Evolutionary conservation across 2,329 filamentous ascomycete genomes (phyloP).

Genomic region (Leptographium lundbergii): DNA sequence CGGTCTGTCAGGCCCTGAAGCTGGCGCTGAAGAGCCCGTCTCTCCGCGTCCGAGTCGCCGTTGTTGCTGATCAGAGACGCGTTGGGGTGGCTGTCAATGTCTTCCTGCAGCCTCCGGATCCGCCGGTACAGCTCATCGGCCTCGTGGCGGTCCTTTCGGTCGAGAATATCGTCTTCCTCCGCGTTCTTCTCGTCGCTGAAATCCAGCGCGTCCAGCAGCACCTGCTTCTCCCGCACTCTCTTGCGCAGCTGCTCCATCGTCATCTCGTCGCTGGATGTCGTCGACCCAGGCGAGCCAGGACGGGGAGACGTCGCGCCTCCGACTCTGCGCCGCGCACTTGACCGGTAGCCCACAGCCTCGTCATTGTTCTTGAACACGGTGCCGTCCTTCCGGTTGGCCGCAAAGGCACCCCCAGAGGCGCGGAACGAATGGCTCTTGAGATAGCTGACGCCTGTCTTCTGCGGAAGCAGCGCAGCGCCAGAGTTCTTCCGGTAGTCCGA

Average conservation of each 20-base stretch:
- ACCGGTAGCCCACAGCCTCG: slow-evolving; percentile 82
- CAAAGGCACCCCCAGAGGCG: slow-evolving; percentile 42
- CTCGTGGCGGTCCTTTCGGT: slow-evolving; percentile 80
- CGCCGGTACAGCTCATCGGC: slow-evolving; percentile 89
- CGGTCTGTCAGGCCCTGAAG: slow-evolving; percentile 81
- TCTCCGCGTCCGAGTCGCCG: slow-evolving; percentile 78
- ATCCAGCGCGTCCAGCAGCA: slow-evolving; percentile 89
- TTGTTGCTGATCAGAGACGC: slow-evolving; percentile 52
- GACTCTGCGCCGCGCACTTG: slow-evolving; percentile 74
- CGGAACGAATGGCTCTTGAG: slow-evolving; percentile 91
- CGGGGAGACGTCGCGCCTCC: slow-evolving; percentile 61
- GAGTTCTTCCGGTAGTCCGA: slow-evolving; percentile 81
- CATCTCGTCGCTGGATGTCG: slow-evolving; percentile 66
- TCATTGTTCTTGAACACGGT: slow-evolving; percentile 97
- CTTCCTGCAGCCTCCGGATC: slow-evolving; percentile 82
- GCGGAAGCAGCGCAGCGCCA: slow-evolving; percentile 80
- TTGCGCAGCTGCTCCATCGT: slow-evolving; percentile 81
- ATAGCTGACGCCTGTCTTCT: slow-evolving; percentile 96
- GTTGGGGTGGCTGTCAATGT: slow-evolving; percentile 86
- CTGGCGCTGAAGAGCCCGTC: slow-evolving; percentile 74
- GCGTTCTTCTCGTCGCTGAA: slow-evolving; percentile 83
- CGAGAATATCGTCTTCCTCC: slow-evolving; percentile 85
- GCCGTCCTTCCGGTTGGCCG: slow-evolving; percentile 69
- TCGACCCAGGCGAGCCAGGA: slow-evolving; percentile 58
- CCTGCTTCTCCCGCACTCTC: slow-evolving; percentile 85